Evolutionary conservation across 768 basidiomycete species (phyloP), one percentile per base, ranked within the genome.

Genomic region (Artomyces pyxidatus): DNA sequence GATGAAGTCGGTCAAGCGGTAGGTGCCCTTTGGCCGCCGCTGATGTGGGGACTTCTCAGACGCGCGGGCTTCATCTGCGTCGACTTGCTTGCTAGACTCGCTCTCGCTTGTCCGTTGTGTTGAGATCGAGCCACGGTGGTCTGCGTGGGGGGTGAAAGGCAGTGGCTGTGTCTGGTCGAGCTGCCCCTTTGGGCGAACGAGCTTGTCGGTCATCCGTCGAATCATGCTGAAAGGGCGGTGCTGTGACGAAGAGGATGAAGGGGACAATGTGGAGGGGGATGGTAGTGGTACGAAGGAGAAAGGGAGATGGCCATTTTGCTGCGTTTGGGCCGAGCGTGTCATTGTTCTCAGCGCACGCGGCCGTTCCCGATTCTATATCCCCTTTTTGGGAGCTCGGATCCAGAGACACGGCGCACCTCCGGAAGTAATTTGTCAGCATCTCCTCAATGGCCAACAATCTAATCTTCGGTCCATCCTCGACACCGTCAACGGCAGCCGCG

Each of bases 1-100:
- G 55, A 81, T 76, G 55, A 91, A 92, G 62, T 92, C 89, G 37
- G 71, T 57, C 19, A 92, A 74, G 25, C 78, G 76, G 65, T 90
- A 91, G 16, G 73, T 74, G 22, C 81, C 85, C 57, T 79, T 82
- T 12, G 76, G 74, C 49, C 81, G 67, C 37, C 71, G 68, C 17
- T 69, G 63, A 22, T 66, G 62, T 12, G 68, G 64, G 35, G 41
- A 48, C 4, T 52, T 52, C 32, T 45, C 42, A 26, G 40, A 14
- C 9, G 21, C 37, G 26, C 49, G 55, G 6, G 48, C 35, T 16
- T 51, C 53, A 17, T 54, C 58, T 68, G 66, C 58, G 44, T 70
- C 67, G 29, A 65, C 63, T 35, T 61, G 66, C 46, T 68, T 68
- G 61, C 75, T 75, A 63, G 78, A 63, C 16, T 68, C 56, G 3